Evolutionary conservation across 768 basidiomycete species (phyloP), one percentile per base, ranked within the genome.

Genomic region (Paxillus rubicundulus): DNA sequence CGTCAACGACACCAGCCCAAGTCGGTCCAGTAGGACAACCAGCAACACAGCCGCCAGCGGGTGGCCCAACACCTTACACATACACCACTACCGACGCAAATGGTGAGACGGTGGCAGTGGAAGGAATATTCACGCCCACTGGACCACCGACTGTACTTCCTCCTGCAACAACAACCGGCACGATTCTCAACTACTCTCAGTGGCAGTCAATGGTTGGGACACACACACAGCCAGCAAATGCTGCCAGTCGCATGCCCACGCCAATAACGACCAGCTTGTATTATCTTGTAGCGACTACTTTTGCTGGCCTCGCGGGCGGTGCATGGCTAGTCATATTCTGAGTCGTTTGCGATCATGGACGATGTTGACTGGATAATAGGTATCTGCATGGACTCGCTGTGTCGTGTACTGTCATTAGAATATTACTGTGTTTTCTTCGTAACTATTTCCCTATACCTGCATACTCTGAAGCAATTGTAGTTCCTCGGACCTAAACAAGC

Each of bases 1-100:
- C 65, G 5, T 40, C 61, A 4, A 47, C 70, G 16, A 47, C 70
- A 9, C 7, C 61, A 21, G 48, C 39, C n/a, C 52, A 42, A 12
- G 61, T 44, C 48, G 69, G 50, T 20, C 65, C 84, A 3, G 85
- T 87, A 0, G 86, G 77, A 7, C 76, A 79, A 56, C 82, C 83
- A 20, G 73, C 61, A 3, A 28, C 77, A 5, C 71, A 68, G 21
- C 67, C 65, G 2, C 66, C 68, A 2, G 71, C 80, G 30, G 75
- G 76, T 6, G 80, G 75, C 2, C 74, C 75, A 27, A 82, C 77
- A 0, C 78, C 78, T 0, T 82, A 72, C 61, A 65, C 65, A 2
- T 82, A 81, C 55, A 81, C 79, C 28, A 82, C 81, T 0, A 70
- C 64, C 49, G 56, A 73, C 39, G 70, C 70, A 45, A 52, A 41